Evolutionary conservation across 495 filamentous ascomycete species (phyloP).

Genomic region (Annulohypoxylon bovei): DNA sequence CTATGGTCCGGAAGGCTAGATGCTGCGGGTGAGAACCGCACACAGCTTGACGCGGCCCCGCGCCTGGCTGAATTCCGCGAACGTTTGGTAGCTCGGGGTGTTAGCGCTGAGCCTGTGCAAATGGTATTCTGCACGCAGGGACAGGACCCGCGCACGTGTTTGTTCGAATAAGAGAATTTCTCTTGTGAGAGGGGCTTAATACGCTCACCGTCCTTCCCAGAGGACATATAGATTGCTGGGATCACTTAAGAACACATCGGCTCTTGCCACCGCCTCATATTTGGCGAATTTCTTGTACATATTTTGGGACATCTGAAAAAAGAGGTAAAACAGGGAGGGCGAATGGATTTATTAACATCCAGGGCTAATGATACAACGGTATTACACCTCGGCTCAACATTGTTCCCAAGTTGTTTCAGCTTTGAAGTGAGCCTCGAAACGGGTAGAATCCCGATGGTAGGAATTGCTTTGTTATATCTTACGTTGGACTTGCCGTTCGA

Average conservation of each 20-base stretch:
- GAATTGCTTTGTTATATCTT: not conserved
- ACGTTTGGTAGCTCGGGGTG: constrained; percentile 71
- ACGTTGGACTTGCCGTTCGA: not conserved
- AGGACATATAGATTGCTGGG: not conserved
- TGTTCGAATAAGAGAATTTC: constrained; percentile 18
- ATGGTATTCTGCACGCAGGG: constrained; percentile 65
- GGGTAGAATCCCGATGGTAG: not conserved
- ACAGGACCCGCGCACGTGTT: constrained; percentile 49
- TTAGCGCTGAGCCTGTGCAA: constrained; percentile 66
- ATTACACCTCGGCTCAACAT: constrained; percentile 7
- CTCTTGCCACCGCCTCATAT: not conserved
- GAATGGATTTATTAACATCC: constrained; percentile 1
- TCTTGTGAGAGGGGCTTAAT: not conserved
- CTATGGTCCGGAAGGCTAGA: constrained; percentile 77
- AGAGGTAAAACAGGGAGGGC: not conserved
- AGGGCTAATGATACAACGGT: constrained; percentile 14
- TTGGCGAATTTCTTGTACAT: constrained; percentile 33
- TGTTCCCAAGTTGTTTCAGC: not conserved
- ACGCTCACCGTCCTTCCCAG: not conserved
- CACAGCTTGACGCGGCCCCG: constrained; percentile 69
- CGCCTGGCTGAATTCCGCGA: constrained; percentile 77
- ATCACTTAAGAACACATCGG: constrained; percentile 4
- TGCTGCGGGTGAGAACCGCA: constrained; percentile 68
- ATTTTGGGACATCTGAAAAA: not conserved
- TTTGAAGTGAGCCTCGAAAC: not conserved